Percentiles rank a stretch among this genome's conserved stretches.
These are phyloP conservation scores for Fusarium anthophilum DNA, from an alignment of 2,329 filamentous ascomycete species.

Conservation along the genomic window DNA sequence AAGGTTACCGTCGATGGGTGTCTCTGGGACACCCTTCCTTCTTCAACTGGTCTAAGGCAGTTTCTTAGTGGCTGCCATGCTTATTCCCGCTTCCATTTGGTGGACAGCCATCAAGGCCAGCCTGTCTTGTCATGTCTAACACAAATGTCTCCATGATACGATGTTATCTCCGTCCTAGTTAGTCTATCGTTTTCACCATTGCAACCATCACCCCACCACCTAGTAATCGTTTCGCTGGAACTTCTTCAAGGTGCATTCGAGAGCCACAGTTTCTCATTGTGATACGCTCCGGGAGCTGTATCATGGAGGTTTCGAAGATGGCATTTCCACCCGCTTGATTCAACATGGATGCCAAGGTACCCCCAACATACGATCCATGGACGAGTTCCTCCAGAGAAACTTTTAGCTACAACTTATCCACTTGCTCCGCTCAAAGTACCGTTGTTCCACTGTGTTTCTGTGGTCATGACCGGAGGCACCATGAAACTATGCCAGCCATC, in stretches of 20 bases:
- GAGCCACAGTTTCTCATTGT: not conserved
- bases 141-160: slow-evolving; percentile 17
- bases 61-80: not conserved
- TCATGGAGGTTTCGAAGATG: not conserved
- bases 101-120: not conserved
- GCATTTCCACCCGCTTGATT: not conserved
- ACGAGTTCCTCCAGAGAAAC: slow-evolving; percentile 1
- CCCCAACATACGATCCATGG: slow-evolving; percentile 10
- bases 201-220: not conserved
- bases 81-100: slow-evolving; percentile 1
- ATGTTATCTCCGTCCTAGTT: slow-evolving; percentile 12
- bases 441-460: slow-evolving; percentile 20
- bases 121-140: not conserved
- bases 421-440: slow-evolving; percentile 16
- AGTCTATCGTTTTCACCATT: not conserved
- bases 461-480: slow-evolving; percentile 4
- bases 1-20: not conserved
- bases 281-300: not conserved
- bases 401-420: slow-evolving; percentile 14
- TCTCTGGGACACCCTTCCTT: not conserved
- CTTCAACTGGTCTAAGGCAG: not conserved
- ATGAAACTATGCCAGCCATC: slow-evolving; percentile 18
- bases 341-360: not conserved
- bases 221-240: not conserved
- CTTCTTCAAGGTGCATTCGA: not conserved